Conservation (phyloP, 2,329 filamentous ascomycete species). For the Celoporthe dispersa region DNA sequence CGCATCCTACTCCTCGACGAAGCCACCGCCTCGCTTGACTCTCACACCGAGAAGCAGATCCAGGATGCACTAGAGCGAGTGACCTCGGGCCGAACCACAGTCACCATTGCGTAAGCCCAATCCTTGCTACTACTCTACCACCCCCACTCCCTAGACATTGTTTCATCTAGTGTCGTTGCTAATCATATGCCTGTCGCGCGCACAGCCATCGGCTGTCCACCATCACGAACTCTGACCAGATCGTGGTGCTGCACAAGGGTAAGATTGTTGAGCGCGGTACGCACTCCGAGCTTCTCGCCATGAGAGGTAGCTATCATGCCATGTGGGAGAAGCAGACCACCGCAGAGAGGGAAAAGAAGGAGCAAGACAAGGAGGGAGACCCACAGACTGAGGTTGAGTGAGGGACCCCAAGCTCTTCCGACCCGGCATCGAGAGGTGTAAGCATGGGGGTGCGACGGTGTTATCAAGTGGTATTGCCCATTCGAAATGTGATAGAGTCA, state of each 20-base stretch:
- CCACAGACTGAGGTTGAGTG: background rate
- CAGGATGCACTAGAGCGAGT: constrained; percentile 57
- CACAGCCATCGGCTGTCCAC: constrained; percentile 60
- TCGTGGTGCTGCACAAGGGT: constrained; percentile 58
- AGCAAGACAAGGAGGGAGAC: constrained; percentile 25
- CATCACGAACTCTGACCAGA: constrained; percentile 58
- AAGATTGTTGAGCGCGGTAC: constrained; percentile 55
- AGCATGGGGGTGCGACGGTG: background rate
- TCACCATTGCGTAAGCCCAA: constrained; percentile 53
- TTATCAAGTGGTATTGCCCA: background rate
- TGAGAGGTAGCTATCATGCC: constrained; percentile 52
- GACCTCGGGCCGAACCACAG: constrained; percentile 51
- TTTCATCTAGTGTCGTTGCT: background rate
- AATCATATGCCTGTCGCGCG: background rate
- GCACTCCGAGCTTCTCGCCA: constrained; percentile 51
- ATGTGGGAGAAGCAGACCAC: constrained; percentile 59
- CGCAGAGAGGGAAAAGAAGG: constrained; percentile 43
- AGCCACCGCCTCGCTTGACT: constrained; percentile 88
- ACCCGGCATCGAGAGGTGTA: background rate
- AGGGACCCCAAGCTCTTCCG: background rate
- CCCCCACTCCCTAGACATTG: background rate
- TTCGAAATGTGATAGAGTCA: background rate
- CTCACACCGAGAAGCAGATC: constrained; percentile 91
- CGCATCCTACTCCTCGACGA: constrained; percentile 93
- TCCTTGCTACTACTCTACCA: background rate